Base-by-base conservation (phyloP, 2,329 filamentous ascomycete genomes). In the Rugonectria rugulosa region DNA sequence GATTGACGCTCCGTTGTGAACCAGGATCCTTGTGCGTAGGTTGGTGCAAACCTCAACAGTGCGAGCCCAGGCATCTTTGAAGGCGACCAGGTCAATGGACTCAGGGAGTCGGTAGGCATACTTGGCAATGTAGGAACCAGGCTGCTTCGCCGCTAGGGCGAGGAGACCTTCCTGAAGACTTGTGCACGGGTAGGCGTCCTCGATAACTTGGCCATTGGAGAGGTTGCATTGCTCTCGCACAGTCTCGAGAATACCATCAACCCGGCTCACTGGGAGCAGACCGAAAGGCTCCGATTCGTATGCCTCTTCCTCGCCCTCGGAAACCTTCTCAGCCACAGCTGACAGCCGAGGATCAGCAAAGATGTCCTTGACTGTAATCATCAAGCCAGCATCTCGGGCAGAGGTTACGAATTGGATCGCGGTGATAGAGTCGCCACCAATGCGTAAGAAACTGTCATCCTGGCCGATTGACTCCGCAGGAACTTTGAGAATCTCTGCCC, bases 91-190 rank as follows among this genome's bases (percentile, higher is more conserved):
- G n/a, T n/a, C n/a, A n/a, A n/a, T n/a, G n/a, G n/a, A n/a, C n/a
- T n/a, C n/a, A n/a, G n/a, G n/a, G n/a, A n/a, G n/a, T n/a, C n/a
- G n/a, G n/a, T n/a, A n/a, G n/a, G n/a, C n/a, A n/a, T n/a, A n/a
- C n/a, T n/a, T n/a, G n/a, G n/a, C n/a, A n/a, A n/a, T n/a, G n/a
- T n/a, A n/a, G n/a, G n/a, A n/a, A n/a, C n/a, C n/a, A n/a, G n/a
- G n/a, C n/a, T n/a, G n/a, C n/a, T n/a, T n/a, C n/a, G n/a, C n/a
- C n/a, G n/a, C n/a, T n/a, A n/a, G n/a, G n/a, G n/a, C n/a, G 19
- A 77, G 56, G 3, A 77, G 62, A 2, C 73, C 72, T 51, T 70
- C 70, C 31, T 77, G 74, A 1, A 76, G 51, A 2, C 70, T 58
- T 0, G 73, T 71, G 50, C 70, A 73, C 4, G 74, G 75, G 27